These are phyloP conservation scores for Allium cepa DNA, from an alignment of 106 monocot genomes.

Conservation along the genomic window DNA sequence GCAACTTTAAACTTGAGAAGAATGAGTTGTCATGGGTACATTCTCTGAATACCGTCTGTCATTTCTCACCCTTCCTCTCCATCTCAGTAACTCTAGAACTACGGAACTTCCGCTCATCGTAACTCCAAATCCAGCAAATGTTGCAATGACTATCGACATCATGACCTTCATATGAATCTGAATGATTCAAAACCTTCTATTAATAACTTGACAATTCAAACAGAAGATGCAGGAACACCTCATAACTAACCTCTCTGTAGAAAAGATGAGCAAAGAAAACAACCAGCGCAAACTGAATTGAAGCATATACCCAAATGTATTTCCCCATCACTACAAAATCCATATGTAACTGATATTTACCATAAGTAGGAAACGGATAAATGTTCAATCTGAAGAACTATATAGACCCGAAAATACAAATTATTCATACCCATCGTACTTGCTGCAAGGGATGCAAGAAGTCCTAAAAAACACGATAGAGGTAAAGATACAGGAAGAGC, in stretches of 20 bases:
- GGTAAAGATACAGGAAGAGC: conserved; percentile 11
- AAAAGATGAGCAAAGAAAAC: conserved; percentile 47
- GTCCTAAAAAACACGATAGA: conserved; percentile 22
- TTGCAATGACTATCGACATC: conserved; percentile 39
- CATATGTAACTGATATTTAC: neutral
- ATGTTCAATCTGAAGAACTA: conserved; percentile 3
- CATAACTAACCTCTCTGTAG: conserved; percentile 25
- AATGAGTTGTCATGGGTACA: neutral
- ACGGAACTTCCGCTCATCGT: conserved; percentile 31
- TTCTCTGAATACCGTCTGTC: neutral
- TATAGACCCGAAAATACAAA: neutral
- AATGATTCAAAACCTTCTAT: neutral
- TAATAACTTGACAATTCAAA: neutral
- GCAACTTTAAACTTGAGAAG: neutral
- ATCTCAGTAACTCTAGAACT: conserved; percentile 9
- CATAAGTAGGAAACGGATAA: neutral
- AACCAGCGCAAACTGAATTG: conserved; percentile 37
- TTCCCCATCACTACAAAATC: conserved; percentile 15
- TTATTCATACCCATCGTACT: conserved; percentile 35
- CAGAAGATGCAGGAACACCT: neutral
- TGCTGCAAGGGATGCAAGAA: conserved; percentile 40
- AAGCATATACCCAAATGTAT: conserved; percentile 37
- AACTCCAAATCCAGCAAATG: conserved; percentile 45
- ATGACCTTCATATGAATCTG: conserved; percentile 47
- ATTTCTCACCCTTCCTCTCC: conserved; percentile 15